These are phyloP conservation scores for Suillus ampliporus DNA, from an alignment of 768 basidiomycete species.

Conservation along the genomic window DNA sequence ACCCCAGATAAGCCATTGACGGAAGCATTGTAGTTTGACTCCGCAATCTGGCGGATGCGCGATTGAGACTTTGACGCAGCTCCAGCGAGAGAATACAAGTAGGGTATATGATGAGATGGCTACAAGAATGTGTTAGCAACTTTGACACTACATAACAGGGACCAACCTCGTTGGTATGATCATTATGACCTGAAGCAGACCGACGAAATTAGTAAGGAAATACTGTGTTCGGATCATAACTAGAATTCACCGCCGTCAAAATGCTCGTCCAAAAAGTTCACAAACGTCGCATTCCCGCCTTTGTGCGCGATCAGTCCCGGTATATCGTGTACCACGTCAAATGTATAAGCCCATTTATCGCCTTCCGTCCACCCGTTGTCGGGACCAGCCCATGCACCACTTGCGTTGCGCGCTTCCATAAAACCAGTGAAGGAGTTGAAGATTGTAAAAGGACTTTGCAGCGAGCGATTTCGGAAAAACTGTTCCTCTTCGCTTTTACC, in stretches of 20 bases:
- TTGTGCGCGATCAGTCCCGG: constrained; percentile 62
- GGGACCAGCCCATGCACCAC: constrained; percentile 75
- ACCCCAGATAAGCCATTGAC: constrained; percentile 77
- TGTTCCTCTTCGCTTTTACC: constrained; percentile 53
- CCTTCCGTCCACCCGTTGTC: constrained; percentile 85
- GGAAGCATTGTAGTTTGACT: constrained; percentile 67
- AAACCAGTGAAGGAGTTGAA: constrained; percentile 74
- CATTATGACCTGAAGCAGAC: constrained; percentile 64
- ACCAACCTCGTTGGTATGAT: constrained; percentile 79
- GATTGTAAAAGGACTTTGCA: constrained; percentile 61
- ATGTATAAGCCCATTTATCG: constrained; percentile 78
- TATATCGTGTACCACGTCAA: constrained; percentile 77
- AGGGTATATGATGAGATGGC: constrained; percentile 89
- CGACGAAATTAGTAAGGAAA: neutral
- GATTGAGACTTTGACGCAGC: constrained; percentile 74
- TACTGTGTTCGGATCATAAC: neutral
- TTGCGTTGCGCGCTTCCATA: constrained; percentile 78
- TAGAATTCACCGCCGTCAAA: constrained; percentile 48
- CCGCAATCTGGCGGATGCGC: constrained; percentile 70
- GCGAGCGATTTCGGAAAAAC: constrained; percentile 61
- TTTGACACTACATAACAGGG: neutral
- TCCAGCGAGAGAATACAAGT: constrained; percentile 76
- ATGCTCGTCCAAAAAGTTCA: constrained; percentile 66
- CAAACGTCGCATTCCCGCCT: constrained; percentile 70
- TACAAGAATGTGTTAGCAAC: constrained; percentile 32